Evolutionary conservation across 768 basidiomycete genomes (phyloP), one percentile per base, ranked within the genome.

Genomic region (Boletus insuetus): DNA sequence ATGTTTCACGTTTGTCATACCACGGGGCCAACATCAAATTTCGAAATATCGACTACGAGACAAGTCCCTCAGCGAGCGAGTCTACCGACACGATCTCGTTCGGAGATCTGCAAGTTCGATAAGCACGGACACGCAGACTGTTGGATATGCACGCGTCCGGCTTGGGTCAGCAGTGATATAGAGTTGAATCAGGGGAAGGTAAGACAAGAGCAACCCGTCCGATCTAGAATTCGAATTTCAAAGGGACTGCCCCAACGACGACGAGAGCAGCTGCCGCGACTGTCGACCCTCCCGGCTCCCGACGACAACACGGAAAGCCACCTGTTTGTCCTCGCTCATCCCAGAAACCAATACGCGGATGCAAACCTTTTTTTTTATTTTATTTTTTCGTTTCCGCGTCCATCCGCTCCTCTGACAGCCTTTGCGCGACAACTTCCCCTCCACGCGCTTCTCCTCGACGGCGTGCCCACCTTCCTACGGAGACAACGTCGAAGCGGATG

Each of bases 1-100:
- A 54, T 77, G 78, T 79, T 77, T 80, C 77, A 77, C 58, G 64
- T 66, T 64, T 70, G 59, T 69, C 69, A 69, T 64, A 49, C 52
- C 47, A 24, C 52, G 26, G 43, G 43, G 26, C 47, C 41, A 47
- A 51, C 47, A 52, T 57, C n/a, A 46, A 58, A 55, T 48, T 49
- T 59, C 46, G 55, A 57, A 52, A 55, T 58, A 19, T 29, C 39
- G 44, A 32, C 44, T 43, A 44, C 45, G 46, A 61, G 49, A 26
- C 55, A 34, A 51, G 53, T 54, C 38, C 38, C 29, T 20, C 13
- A 53, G 17, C 42, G 10, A 34, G 13, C 49, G 7, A 12, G 49
- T 45, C 49, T 6, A 37, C 6, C 12, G 35, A 37, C 0, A 40
- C 49, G 12, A 44, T 12, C 58, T 53, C 41, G 17, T 17, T 37